phyloP scores from a whole-genome alignment of 1,284 basidiomycete species.

The Porodaedalea pini region DNA sequence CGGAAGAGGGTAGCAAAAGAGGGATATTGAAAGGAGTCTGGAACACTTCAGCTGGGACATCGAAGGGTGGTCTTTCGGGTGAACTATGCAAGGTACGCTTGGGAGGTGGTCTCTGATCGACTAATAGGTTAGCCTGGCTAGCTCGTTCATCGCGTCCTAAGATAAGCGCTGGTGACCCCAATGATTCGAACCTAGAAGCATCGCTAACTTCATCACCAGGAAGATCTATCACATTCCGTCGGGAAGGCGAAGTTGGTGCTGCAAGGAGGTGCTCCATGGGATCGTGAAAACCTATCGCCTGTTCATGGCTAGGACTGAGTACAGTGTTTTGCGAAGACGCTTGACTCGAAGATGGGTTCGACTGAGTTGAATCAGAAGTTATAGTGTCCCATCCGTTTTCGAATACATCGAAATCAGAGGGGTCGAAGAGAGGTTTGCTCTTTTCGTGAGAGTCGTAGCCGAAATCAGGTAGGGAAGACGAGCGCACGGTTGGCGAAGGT shows the following conservation, averaged over 20 bases:
- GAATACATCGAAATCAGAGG: constrained; percentile 19
- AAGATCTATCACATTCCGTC: constrained; percentile 13
- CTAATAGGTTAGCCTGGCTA: neutral
- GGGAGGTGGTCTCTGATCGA: neutral
- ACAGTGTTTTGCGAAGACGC: neutral
- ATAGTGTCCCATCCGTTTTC: constrained; percentile 17
- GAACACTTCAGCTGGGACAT: constrained; percentile 10
- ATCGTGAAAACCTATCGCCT: neutral
- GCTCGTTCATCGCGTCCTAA: neutral
- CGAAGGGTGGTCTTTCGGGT: constrained; percentile 4
- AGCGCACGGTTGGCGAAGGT: constrained; percentile 3
- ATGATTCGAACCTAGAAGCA: neutral
- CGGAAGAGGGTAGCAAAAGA: neutral
- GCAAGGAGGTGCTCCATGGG: neutral
- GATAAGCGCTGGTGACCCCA: neutral
- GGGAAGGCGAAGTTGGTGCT: constrained; percentile 3
- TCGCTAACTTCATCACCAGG: constrained; percentile 5
- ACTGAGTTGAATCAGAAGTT: constrained; percentile 10
- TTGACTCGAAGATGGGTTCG: neutral
- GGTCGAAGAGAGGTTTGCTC: constrained; percentile 11
- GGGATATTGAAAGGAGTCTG: constrained; percentile 13
- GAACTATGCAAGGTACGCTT: neutral
- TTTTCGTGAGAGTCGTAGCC: neutral
- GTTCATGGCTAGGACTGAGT: neutral
- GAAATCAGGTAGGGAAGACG: constrained; percentile 10